Evolutionary conservation across 306 rosid genomes (phyloP), one percentile per base, ranked within the genome.

Genomic region (Begonia masoniana): DNA sequence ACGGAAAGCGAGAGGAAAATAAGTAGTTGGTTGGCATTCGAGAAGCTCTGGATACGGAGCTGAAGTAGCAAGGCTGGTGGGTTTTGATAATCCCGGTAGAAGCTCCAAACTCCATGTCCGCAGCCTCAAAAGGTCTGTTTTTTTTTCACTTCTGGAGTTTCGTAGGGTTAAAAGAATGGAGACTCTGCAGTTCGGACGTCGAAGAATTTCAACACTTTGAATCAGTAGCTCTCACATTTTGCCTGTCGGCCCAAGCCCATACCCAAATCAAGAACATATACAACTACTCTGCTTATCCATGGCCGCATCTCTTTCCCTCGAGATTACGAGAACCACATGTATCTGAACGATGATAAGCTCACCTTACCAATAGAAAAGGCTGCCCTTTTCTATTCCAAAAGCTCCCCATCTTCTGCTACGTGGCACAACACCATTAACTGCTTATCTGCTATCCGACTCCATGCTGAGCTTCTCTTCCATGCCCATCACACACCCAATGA

Each of bases 371-470:
- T 17, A 2, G 12, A 43, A 43, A 10, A 10, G 6, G 10, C 49
- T 45, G 49, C 49, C 2, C 49, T 10, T n/a, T 45, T 45, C 13
- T 12, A 45, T 45, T 45, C 4, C 4, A 2, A 4, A 10, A 12
- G 13, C 47, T 43, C 13, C 62, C 57, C 74, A 55, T 43, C 68
- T 52, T 9, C 62, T 52, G 55, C 81, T 85, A 86, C 75, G 62
- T 76, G 82, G 59, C 52, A 68, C 54, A 12, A 47, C 46, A 61
- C 15, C 67, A 67, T 5, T 62, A 45, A 11, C 82, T 50, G 71
- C 93, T 77, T 74, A 86, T 86, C 83, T 63, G 13, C 61, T 71
- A 62, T 73, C 69, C 65, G 54, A 23, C 60, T 41, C 71, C 56
- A 59, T n/a, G 14, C 49, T n/a, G 14, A 45, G 15, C 39, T 31